Conservation (phyloP, 306 rosid species). For the Acacia confusa region DNA sequence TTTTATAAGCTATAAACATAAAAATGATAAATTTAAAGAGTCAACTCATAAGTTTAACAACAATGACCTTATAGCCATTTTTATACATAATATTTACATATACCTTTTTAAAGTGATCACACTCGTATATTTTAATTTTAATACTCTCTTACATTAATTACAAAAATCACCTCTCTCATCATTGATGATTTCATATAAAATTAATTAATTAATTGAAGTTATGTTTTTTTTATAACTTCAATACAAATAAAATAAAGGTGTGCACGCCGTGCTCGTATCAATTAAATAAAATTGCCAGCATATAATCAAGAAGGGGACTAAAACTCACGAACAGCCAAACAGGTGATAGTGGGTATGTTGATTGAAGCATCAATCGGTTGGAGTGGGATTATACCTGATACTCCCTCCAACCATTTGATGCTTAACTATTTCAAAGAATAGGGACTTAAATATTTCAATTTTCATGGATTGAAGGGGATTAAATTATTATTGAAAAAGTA, state of each 20-base stretch:
- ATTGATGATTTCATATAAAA: background rate
- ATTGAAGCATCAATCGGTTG: background rate
- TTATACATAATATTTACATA: too few relatives aligned
- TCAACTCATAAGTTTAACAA: too few relatives aligned
- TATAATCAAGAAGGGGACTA: background rate
- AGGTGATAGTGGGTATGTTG: background rate
- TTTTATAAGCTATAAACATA: too few relatives aligned
- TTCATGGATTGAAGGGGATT: too few relatives aligned
- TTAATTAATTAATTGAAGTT: background rate
- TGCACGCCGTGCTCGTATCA: background rate
- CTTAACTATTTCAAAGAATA: too few relatives aligned
- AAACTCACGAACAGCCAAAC: too few relatives aligned
- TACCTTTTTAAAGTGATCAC: background rate
- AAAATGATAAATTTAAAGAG: too few relatives aligned
- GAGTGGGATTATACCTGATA: background rate
- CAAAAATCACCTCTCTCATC: too few relatives aligned
- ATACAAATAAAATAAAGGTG: background rate
- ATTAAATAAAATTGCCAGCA: background rate
- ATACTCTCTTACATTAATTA: background rate
- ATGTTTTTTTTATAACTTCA: background rate
- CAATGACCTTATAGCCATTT: too few relatives aligned
- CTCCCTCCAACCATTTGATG: too few relatives aligned
- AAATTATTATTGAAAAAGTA: too few relatives aligned
- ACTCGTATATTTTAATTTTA: background rate
- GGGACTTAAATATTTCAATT: too few relatives aligned